A percentile compares a stretch with the other conserved stretches of the same genome.
Evolutionary conservation across 345 rosid species (phyloP).

Genomic region (Capsella bursapastoris): DNA sequence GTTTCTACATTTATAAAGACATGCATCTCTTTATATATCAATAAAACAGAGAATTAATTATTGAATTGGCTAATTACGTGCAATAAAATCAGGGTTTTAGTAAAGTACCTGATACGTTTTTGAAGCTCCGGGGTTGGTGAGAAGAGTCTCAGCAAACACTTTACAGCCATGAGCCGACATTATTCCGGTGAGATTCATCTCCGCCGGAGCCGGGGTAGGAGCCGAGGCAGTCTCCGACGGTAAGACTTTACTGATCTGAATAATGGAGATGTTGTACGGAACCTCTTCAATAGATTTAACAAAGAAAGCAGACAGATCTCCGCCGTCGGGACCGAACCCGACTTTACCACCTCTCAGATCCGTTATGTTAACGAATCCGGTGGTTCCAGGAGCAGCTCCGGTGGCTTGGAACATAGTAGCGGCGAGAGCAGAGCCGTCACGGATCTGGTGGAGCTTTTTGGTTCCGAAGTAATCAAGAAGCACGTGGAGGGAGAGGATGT

Average conservation of each 20-base stretch:
- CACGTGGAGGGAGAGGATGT: conserved; percentile 89
- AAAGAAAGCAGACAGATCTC: conserved; percentile 54
- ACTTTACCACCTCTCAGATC: conserved; percentile 87
- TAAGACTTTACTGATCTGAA: conserved; percentile 80
- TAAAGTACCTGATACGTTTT: conserved; percentile 65
- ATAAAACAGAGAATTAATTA: background rate
- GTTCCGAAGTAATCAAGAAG: conserved; percentile 93
- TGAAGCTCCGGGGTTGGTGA: conserved; percentile 62
- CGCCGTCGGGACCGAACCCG: conserved; percentile 71
- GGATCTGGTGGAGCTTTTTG: conserved; percentile 92
- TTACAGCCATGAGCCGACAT: conserved; percentile 96
- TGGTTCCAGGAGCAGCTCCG: conserved; percentile 76
- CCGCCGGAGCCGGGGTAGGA: conserved; percentile 78
- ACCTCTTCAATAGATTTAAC: conserved; percentile 81
- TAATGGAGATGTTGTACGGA: conserved; percentile 86
- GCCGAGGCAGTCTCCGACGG: conserved; percentile 80
- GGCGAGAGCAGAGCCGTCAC: conserved; percentile 80
- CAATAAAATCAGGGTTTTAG: conserved; percentile 18
- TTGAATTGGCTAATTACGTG: background rate
- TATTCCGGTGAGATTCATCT: conserved; percentile 68
- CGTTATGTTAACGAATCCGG: conserved; percentile 94
- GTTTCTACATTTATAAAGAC: background rate
- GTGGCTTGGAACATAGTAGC: conserved; percentile 95
- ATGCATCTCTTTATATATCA: background rate
- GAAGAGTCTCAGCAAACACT: conserved; percentile 77